phyloP scores from a whole-genome alignment of 257 asterid species.

The Osmanthus fragrans region DNA sequence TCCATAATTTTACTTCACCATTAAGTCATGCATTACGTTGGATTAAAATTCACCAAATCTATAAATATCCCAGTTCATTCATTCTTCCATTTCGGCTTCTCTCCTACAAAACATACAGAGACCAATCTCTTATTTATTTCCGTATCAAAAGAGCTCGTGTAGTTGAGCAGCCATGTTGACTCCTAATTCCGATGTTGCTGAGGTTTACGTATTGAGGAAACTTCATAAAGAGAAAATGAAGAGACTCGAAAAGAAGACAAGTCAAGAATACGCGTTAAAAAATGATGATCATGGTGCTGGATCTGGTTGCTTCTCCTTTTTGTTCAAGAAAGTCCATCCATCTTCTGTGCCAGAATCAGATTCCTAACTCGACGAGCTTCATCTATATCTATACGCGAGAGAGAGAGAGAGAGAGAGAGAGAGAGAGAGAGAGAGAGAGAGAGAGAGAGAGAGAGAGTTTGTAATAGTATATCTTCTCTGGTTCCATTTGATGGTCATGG shows the following conservation, averaged over 20 bases:
- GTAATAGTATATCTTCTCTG: not conserved
- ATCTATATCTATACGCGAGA: too few species aligned
- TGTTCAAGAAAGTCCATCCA: constrained; percentile 59
- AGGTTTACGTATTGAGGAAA: constrained; percentile 43
- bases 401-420: too few species aligned
- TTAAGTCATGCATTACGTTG: constrained; percentile 10
- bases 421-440: too few species aligned
- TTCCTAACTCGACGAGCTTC: not conserved
- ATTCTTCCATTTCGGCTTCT: not conserved
- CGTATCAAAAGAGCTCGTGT: not conserved
- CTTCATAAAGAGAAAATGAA: constrained; percentile 50
- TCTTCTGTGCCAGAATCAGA: not conserved
- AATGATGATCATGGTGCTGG: not conserved
- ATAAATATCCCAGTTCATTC: not conserved
- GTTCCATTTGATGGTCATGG: not conserved
- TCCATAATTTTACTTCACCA: too few species aligned
- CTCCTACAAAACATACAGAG: not conserved
- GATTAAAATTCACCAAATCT: not conserved
- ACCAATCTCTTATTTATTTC: not conserved
- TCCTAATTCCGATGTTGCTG: constrained; percentile 39
- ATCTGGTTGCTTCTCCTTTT: constrained; percentile 46
- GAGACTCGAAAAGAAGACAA: constrained; percentile 7
- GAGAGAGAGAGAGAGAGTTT: too few species aligned
- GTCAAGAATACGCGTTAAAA: not conserved
- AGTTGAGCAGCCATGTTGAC: constrained; percentile 33